phyloP scores from a whole-genome alignment of 345 rosid species.

The Pistacia vera region DNA sequence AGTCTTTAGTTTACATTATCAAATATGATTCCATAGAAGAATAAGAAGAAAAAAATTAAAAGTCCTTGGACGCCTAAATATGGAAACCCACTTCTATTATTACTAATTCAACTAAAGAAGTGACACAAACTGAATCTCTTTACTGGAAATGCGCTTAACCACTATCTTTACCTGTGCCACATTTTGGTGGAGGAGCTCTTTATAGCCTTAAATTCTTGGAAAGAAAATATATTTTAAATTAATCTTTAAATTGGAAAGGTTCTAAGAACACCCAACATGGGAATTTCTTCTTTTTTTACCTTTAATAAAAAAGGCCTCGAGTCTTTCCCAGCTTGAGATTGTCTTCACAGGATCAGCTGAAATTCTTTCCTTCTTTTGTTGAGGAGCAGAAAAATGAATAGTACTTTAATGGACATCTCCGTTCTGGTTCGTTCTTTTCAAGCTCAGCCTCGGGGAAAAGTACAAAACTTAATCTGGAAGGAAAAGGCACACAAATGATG shows the following conservation, averaged over 20 bases:
- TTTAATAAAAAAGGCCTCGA: constrained; percentile 22
- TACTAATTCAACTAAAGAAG: constrained; percentile 19
- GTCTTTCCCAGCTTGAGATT: constrained; percentile 25
- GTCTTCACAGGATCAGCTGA: constrained; percentile 21
- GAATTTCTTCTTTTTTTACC: constrained; percentile 22
- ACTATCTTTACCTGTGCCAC: constrained; percentile 17
- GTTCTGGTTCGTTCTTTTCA: not conserved
- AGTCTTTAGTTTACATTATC: constrained; percentile 11
- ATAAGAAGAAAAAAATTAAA: constrained; percentile 18
- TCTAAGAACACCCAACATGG: constrained; percentile 18
- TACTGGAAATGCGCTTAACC: constrained; percentile 35
- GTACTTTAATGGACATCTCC: constrained; percentile 23
- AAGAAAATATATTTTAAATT: not conserved
- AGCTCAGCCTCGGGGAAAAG: too few relatives aligned
- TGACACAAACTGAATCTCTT: constrained; percentile 22
- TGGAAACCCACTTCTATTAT: constrained; percentile 22
- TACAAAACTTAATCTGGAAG: too few relatives aligned
- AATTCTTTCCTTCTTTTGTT: constrained; percentile 6
- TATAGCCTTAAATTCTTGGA: constrained; percentile 20
- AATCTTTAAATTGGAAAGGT: constrained; percentile 23
- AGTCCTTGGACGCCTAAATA: constrained; percentile 17
- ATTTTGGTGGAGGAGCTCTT: constrained; percentile 37
- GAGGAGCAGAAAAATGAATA: constrained; percentile 3
- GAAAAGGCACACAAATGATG: too few relatives aligned
- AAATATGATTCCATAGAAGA: constrained; percentile 4